A percentile compares a stretch with the other conserved stretches of the same genome.
These are phyloP conservation scores for Trichoderma sp. DNA, from an alignment of 2,329 filamentous ascomycete species.

Conservation along the genomic window DNA sequence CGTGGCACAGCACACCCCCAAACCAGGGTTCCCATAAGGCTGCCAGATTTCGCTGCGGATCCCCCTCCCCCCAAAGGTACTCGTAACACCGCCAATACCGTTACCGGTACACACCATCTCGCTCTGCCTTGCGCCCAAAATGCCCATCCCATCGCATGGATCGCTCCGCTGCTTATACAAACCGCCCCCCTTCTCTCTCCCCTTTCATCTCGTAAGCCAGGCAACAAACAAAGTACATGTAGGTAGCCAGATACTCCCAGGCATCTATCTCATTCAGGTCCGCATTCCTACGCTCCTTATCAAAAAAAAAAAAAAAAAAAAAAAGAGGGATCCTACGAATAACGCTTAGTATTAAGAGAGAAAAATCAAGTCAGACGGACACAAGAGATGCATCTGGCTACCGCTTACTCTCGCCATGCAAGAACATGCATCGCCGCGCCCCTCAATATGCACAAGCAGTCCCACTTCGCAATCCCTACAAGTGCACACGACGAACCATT, in stretches of 20 bases:
- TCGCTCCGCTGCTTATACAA: not conserved
- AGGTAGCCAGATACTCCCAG: not conserved
- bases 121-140: not conserved
- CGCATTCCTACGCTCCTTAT: not conserved
- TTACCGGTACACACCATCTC: not conserved
- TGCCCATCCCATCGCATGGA: not conserved
- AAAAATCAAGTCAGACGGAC: not conserved
- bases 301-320: too few species aligned
- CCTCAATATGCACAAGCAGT: not conserved
- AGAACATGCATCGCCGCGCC: not conserved
- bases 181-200: too few species aligned
- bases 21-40: not conserved
- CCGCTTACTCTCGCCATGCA: not conserved
- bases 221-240: not conserved
- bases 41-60: slow-evolving; percentile 4
- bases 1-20: not conserved
- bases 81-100: too few species aligned
- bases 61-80: not conserved
- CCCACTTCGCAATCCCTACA: not conserved
- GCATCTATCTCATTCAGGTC: not conserved
- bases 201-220: not conserved
- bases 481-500: not conserved
- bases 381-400: not conserved
- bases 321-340: too few species aligned
- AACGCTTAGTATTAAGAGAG: too few species aligned